Conservation (phyloP, 106 monocot species). For the Allium sativum region DNA sequence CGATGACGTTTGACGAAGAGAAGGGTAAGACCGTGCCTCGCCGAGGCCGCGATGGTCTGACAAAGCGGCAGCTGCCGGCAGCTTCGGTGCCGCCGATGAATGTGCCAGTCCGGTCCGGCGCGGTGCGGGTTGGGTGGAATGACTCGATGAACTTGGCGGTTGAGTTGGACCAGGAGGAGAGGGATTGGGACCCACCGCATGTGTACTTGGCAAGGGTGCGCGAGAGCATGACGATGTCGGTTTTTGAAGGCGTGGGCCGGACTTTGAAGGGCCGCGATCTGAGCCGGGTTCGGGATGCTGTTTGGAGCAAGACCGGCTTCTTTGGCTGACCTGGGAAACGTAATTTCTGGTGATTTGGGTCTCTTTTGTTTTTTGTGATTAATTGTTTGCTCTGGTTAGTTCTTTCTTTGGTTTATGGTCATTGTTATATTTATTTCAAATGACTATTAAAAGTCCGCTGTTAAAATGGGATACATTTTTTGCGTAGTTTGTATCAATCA, state of each 20-base stretch:
- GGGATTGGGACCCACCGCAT: constrained; percentile 39
- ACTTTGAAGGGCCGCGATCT: constrained; percentile 72
- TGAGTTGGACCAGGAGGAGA: constrained; percentile 16
- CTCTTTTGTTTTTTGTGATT: too few relatives aligned
- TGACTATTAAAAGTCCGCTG: too few relatives aligned
- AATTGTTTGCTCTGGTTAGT: too few relatives aligned
- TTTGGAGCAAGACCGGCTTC: constrained; percentile 66
- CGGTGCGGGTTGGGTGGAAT: background rate
- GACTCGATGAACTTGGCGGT: constrained; percentile 4
- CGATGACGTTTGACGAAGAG: constrained; percentile 23
- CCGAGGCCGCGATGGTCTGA: background rate
- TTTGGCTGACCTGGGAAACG: constrained; percentile 21
- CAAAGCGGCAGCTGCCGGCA: background rate
- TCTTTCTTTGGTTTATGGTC: too few relatives aligned
- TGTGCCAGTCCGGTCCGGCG: constrained; percentile 34
- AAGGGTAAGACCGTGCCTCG: background rate
- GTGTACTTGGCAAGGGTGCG: constrained; percentile 46
- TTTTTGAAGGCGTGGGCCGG: constrained; percentile 54
- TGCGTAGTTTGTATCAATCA: too few relatives aligned
- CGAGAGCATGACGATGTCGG: constrained; percentile 21
- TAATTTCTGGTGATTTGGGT: too few relatives aligned
- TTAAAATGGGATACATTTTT: too few relatives aligned
- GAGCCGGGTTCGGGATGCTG: constrained; percentile 69
- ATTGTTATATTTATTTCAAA: too few relatives aligned
- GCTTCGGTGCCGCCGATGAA: constrained; percentile 36